Base-by-base conservation (phyloP, 257 asterid species). In the Avicennia marina region DNA sequence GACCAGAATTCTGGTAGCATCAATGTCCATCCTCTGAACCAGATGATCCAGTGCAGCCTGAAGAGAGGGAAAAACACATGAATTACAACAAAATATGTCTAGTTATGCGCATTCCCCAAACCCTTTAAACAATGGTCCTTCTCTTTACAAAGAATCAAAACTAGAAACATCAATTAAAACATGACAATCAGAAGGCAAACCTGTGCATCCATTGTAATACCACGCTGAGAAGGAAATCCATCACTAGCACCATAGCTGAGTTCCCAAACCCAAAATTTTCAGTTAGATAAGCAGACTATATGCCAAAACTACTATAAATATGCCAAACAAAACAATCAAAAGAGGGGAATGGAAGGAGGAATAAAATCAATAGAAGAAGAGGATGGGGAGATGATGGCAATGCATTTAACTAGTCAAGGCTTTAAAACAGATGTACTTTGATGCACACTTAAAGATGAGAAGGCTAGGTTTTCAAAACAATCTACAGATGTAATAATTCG, bases 31-130 rank as follows among this genome's bases (percentile, higher is more conserved):
- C 80, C 99, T 86, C 73, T 84, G 87, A 80, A 72, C 67, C 59
- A 93, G 86, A 81, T 93, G 97, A 70, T 89, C 97, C 58, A 89
- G 67, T 50, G 99, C 97, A 71, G 99, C 97, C 99, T 91, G 47
- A 36, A 32, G 60, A 46, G 21, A 1, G 11, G 1, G 15, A 56
- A 39, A 3, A 29, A 38, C 11, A 4, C 4, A 31, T 27, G 8
- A 16, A 16, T n/a, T n/a, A n/a, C n/a, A n/a, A 10, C 1, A 6
- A 7, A 27, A 7, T 9, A 2, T 26, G 7, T 6, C 17, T n/a
- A n/a, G n/a, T n/a, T n/a, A n/a, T n/a, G n/a, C n/a, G n/a, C n/a
- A n/a, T n/a, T n/a, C n/a, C n/a, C n/a, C n/a, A n/a, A n/a, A n/a
- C n/a, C n/a, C n/a, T n/a, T n/a, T n/a, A n/a, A n/a, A n/a, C n/a